These are phyloP conservation scores for Trichophyton simii DNA, from an alignment of 2,329 filamentous ascomycete genomes.

Conservation along the genomic window DNA sequence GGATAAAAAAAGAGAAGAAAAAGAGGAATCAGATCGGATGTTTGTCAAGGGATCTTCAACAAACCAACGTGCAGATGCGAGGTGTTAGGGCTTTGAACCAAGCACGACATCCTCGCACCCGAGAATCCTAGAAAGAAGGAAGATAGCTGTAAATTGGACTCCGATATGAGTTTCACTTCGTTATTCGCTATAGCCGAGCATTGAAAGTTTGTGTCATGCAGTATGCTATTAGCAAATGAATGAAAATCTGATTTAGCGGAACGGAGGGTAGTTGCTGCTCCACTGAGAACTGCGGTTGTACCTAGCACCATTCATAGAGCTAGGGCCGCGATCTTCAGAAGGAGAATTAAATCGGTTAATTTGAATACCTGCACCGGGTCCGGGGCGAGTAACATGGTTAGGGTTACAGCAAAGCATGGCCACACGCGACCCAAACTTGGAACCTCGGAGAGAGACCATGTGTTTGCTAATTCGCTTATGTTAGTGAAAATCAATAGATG, in stretches of 20 bases:
- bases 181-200: background rate
- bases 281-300: constrained; percentile 26
- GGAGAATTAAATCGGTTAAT: constrained; percentile 46
- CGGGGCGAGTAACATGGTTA: constrained; percentile 74
- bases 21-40: constrained; percentile 14
- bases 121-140: constrained; percentile 17
- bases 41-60: constrained; percentile 12
- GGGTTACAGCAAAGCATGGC: constrained; percentile 99
- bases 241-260: constrained; percentile 20
- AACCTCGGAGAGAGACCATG: constrained; percentile 96
- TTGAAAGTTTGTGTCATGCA: background rate
- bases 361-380: constrained; percentile 61
- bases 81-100: constrained; percentile 15
- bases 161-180: constrained; percentile 10
- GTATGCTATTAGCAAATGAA: background rate
- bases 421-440: constrained; percentile 95
- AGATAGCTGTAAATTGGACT: constrained; percentile 16
- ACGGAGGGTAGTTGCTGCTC: constrained; percentile 26
- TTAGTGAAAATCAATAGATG: constrained; percentile 9
- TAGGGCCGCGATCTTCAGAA: constrained; percentile 24
- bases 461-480: constrained; percentile 52
- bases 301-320: constrained; percentile 27
- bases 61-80: constrained; percentile 18
- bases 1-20: constrained; percentile 14
- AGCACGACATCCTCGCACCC: constrained; percentile 15